phyloP scores from a whole-genome alignment of 805 yeast species.

The Wickerhamomyces rabaulensis region DNA sequence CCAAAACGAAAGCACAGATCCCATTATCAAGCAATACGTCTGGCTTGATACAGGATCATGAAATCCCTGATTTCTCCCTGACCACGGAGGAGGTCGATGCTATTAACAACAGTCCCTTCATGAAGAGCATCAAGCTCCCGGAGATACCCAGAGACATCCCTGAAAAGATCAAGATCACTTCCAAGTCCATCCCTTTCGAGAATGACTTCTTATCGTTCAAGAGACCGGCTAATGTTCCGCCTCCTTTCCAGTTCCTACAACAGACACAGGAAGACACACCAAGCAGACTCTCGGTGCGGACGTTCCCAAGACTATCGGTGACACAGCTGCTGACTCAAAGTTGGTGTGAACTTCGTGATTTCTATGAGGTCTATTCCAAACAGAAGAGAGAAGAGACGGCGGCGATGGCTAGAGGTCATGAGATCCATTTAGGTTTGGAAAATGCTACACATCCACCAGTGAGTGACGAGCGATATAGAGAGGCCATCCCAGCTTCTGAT shows the following conservation, averaged over 20 bases:
- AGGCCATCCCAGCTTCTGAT: background rate
- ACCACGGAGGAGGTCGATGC: background rate
- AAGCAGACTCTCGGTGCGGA: constrained; percentile 1
- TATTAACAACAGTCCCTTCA: constrained; percentile 1
- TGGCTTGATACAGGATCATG: too few relatives aligned
- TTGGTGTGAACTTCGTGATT: constrained; percentile 66
- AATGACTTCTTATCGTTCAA: background rate
- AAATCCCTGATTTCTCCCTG: background rate
- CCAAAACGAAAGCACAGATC: background rate
- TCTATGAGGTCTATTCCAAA: constrained; percentile 47
- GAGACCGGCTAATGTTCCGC: constrained; percentile 2
- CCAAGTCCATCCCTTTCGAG: background rate
- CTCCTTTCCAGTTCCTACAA: constrained; percentile 16
- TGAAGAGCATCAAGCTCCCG: background rate
- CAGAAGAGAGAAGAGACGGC: constrained; percentile 29
- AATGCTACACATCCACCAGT: constrained; percentile 34
- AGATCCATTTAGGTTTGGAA: constrained; percentile 45
- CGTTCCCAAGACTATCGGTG: constrained; percentile 43
- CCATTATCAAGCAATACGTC: background rate
- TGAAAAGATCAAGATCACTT: background rate
- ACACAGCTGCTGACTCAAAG: constrained; percentile 51
- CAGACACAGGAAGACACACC: background rate
- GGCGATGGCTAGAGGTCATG: constrained; percentile 43
- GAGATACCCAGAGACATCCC: background rate
- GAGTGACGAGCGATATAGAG: constrained; percentile 1